A percentile compares a stretch with the other conserved stretches of the same genome.
phyloP scores from a whole-genome alignment of 1,139 yeast genomes.

The Saccharomycopsis hybrid region DNA sequence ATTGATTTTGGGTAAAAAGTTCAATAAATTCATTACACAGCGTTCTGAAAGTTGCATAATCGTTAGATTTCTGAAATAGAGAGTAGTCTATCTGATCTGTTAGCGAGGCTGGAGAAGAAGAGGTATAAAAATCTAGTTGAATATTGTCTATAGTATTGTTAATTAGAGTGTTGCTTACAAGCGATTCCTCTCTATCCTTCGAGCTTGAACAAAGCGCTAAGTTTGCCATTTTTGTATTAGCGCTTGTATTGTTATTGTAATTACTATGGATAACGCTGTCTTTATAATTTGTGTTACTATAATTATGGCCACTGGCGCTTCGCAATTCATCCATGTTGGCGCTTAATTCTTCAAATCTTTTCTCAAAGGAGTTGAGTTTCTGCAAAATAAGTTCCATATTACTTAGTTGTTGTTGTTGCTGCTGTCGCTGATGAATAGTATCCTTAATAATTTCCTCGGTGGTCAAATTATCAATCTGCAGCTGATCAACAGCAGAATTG shows the following conservation, averaged over 20 bases:
- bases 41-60: slow-evolving; percentile 21
- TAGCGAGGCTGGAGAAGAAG: slow-evolving; percentile 33
- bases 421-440: too few relatives aligned
- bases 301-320: too few relatives aligned
- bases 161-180: slow-evolving; percentile 12
- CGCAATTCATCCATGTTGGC: neutral
- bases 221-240: too few relatives aligned
- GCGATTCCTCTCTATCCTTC: neutral
- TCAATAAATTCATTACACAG: slow-evolving; percentile 34
- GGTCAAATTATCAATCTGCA: too few relatives aligned
- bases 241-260: too few relatives aligned
- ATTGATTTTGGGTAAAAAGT: slow-evolving; percentile 36
- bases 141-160: slow-evolving; percentile 25
- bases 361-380: slow-evolving; percentile 7
- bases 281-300: too few relatives aligned
- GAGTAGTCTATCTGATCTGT: slow-evolving; percentile 38
- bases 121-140: slow-evolving; percentile 25
- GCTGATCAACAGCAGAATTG: too few relatives aligned
- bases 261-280: too few relatives aligned
- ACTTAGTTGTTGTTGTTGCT: too few relatives aligned
- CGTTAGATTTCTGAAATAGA: slow-evolving; percentile 27
- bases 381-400: neutral
- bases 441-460: too few relatives aligned
- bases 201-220: neutral
- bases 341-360: slow-evolving; percentile 5